Evolutionary conservation across 495 filamentous ascomycete genomes (phyloP), one percentile per base, ranked within the genome.

Genomic region (Hypomontagnella monticulosa): DNA sequence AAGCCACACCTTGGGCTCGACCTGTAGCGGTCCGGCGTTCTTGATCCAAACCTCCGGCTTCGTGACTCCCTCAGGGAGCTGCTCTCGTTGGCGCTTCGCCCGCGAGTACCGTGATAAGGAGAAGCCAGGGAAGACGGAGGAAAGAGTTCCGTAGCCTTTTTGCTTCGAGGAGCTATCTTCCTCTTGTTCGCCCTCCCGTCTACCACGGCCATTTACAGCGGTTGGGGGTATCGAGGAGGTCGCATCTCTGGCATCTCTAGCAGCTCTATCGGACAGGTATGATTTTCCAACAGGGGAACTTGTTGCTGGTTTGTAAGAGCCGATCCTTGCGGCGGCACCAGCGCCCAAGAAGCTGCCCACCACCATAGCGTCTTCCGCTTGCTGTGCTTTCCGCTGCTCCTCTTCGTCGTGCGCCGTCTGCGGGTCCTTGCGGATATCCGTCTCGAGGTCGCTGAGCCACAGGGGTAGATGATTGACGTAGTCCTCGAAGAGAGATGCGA

Each of bases 1-100:
- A 33, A 99, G 89, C 93, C 95, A 99, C 4, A 99, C 94, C 77
- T 99, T 99, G 38, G 91, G 91, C 76, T 99, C 95, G 37, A 99
- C 92, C 51, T 91, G 86, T 33, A 98, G 83, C 0, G 93, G 92
- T 0, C 94, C 93, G 0, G 90, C 82, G 75, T 99, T 94, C 80
- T 98, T 99, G 79, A 99, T 89, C 85, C 93, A 92, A 43, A 83
- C 81, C 0, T 84, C 86, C 8, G 95, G 95, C 57, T 94, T 86
- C 32, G 79, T 84, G n/a, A 99, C 91, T 15, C 96, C 96, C 4
- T 91, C 89, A 0, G 95, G 95, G 19, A 99, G 79, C 20, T 63
- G 63, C 30, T 57, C 43, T 16, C 66, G 37, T 57, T 74, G 57
- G 14, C 75, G 75, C 54, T 84, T 85, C 2, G 82, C 78, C 53